Evolutionary conservation across 1,139 yeast species (phyloP).

Genomic region (Suhomyces panamericanus): DNA sequence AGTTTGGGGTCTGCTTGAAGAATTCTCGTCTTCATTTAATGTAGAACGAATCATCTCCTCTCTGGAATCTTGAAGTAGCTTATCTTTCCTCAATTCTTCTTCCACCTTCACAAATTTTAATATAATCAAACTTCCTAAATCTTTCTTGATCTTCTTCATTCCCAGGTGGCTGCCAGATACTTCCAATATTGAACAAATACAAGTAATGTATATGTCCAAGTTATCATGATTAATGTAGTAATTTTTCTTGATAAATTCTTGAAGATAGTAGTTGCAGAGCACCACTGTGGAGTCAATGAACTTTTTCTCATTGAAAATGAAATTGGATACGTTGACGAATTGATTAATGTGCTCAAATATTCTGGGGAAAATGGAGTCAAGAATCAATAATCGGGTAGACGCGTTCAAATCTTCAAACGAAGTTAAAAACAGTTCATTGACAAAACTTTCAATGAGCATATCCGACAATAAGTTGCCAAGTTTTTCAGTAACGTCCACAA

Average conservation of each 20-base stretch:
- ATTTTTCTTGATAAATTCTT: conserved; percentile 20
- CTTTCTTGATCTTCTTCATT: conserved; percentile 22
- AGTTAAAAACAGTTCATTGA: conserved; percentile 22
- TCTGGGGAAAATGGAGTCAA: conserved; percentile 39
- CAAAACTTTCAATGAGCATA: conserved; percentile 33
- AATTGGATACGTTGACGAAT: conserved; percentile 35
- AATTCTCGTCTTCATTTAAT: neutral
- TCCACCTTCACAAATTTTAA: conserved; percentile 21
- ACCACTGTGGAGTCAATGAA: conserved; percentile 31
- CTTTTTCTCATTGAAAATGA: conserved; percentile 37
- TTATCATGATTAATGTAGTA: conserved; percentile 28
- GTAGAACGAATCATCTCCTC: neutral
- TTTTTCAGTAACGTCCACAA: conserved; percentile 26
- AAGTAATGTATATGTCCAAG: conserved; percentile 29
- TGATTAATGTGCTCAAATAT: conserved; percentile 40
- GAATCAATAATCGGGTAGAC: conserved; percentile 29
- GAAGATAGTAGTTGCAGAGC: conserved; percentile 22
- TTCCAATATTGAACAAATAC: conserved; percentile 39
- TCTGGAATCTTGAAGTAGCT: neutral
- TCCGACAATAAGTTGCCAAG: conserved; percentile 28
- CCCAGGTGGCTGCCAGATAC: conserved; percentile 15
- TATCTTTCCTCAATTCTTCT: conserved; percentile 2
- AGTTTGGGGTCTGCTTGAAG: neutral
- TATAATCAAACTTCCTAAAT: conserved; percentile 33
- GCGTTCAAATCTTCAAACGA: conserved; percentile 23